Evolutionary conservation across 306 rosid genomes (phyloP).

Genomic region (Acmispon strigosus): DNA sequence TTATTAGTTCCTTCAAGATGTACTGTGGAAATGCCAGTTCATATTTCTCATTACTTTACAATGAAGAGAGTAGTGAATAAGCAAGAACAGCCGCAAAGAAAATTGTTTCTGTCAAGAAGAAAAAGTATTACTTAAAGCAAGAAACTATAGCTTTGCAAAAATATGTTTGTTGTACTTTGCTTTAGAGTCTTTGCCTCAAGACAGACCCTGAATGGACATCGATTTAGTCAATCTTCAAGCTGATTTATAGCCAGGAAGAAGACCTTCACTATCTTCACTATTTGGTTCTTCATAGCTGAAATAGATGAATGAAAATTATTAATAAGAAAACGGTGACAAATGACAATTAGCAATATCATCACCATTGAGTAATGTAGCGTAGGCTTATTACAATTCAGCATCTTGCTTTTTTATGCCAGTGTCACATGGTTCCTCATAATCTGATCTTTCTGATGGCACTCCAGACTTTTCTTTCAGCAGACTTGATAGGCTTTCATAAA

Average conservation of each 20-base stretch:
- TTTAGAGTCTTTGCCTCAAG: too few species aligned
- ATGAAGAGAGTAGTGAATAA: background rate
- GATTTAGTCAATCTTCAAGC: conserved; percentile 15
- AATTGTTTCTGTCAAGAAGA: background rate
- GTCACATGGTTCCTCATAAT: conserved; percentile 10
- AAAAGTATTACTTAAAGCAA: background rate
- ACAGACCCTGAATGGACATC: too few species aligned
- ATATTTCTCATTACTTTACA: background rate
- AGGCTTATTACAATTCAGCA: conserved; percentile 17
- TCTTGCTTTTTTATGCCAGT: conserved; percentile 14
- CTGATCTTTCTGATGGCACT: conserved; percentile 27
- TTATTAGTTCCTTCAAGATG: background rate
- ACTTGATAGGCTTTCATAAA: conserved; percentile 59
- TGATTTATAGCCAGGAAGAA: conserved; percentile 28
- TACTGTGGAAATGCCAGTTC: background rate
- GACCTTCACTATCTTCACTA: conserved; percentile 14
- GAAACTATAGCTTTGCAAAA: background rate
- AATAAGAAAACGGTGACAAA: conserved; percentile 19
- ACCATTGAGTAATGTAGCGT: conserved; percentile 2
- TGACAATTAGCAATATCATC: conserved; percentile 1
- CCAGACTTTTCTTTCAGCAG: conserved; percentile 40
- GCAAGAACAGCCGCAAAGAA: background rate
- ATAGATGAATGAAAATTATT: conserved; percentile 11
- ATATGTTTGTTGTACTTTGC: background rate
- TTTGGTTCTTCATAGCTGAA: conserved; percentile 41